These are phyloP conservation scores for Xylaria sp. DNA, from an alignment of 2,329 filamentous ascomycete species.

Conservation along the genomic window DNA sequence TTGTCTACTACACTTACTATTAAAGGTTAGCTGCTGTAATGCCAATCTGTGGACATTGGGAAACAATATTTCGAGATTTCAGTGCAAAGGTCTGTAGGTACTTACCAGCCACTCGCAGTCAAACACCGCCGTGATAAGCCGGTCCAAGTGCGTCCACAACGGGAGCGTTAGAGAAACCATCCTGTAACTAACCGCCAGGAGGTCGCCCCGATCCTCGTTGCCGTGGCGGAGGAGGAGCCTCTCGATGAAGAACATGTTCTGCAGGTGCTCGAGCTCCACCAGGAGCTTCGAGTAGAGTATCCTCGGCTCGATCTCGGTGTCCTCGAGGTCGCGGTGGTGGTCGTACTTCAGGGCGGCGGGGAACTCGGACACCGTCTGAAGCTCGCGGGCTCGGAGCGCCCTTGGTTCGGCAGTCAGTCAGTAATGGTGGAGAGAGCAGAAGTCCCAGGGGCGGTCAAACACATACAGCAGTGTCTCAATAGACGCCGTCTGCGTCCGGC, in stretches of 20 bases:
- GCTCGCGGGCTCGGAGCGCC: constrained; percentile 41
- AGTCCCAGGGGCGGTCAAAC: constrained; percentile 3
- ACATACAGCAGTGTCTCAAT: constrained; percentile 39
- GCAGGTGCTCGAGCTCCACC: constrained; percentile 52
- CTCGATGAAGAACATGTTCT: constrained; percentile 63
- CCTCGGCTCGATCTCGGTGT: constrained; percentile 33
- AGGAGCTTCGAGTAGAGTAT: constrained; percentile 49
- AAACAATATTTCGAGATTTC: background rate
- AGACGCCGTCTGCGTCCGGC: constrained; percentile 42
- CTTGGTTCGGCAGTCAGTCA: constrained; percentile 23
- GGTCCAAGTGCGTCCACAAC: constrained; percentile 54
- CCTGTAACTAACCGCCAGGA: constrained; percentile 50
- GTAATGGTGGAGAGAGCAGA: background rate
- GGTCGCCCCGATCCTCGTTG: constrained; percentile 41
- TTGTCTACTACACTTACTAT: background rate
- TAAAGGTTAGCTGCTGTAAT: background rate
- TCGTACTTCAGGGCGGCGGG: constrained; percentile 45
- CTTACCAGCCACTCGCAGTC: constrained; percentile 55
- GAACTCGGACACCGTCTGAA: constrained; percentile 38
- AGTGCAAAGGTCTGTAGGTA: background rate
- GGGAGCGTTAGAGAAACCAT: constrained; percentile 50
- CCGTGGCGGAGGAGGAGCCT: constrained; percentile 54
- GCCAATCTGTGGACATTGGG: background rate
- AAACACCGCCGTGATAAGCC: constrained; percentile 43
- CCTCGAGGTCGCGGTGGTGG: constrained; percentile 42